Base-by-base conservation (phyloP, 192 early-diverging fungal species). In the Endogone sp. region DNA sequence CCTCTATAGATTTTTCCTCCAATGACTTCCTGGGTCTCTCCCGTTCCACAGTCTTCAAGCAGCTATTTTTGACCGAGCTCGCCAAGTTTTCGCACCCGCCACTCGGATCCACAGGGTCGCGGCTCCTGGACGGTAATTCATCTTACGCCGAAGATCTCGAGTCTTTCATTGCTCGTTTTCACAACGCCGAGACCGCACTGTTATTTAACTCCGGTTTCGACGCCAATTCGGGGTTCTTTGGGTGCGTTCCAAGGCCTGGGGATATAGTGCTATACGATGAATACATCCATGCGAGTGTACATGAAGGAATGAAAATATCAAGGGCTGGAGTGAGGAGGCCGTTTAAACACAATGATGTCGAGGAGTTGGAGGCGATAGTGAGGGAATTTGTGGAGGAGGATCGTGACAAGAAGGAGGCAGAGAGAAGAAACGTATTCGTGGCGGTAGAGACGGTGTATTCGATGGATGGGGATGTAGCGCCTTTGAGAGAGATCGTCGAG, bases 151-250 rank as follows among this genome's bases (percentile, higher is more conserved):
- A 86, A n/a, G 65, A 81, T 21, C 79, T 94, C 3, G 93, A 94
- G 72, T 29, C 31, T 3, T 70, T 63, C 55, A 83, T 94, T 28
- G 86, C 90, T 2, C n/a, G 73, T 0, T 93, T 88, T 70, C 85
- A 86, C 37, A 55, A 84, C 10, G 71, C 81, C 0, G 80, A 87
- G 58, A 68, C 81, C 0, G 91, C 90, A 3, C 73, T 94, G 29
- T 76, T 92, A 1, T 93, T 94, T 73, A 92, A 93, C 75, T 93
- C 91, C n/a, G 93, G 93, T 0, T 94, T 90, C 68, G 93, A 94
- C 75, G 93, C 93, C 29, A 94, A 94, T 63, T 76, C 87, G 1
- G 80, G 86, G 2, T 79, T 94, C 57, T 89, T 93, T 63, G 77
- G 81, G 20, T 81, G 81, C 10, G 66, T 93, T 1, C 87, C 90